phyloP scores from a whole-genome alignment of 768 basidiomycete species.

The Imleria badia region DNA sequence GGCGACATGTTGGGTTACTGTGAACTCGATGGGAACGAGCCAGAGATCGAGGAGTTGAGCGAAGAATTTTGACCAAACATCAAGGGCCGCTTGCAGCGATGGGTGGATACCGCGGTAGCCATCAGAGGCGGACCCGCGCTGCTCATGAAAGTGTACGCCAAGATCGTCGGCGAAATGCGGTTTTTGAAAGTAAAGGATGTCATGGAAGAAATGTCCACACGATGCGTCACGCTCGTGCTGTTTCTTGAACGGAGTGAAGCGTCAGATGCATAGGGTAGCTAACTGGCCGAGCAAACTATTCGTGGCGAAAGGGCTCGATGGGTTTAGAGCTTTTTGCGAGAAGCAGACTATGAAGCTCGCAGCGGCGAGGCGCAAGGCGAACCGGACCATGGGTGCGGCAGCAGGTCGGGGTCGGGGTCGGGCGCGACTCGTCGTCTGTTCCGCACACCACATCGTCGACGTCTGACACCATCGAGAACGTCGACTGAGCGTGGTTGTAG shows the following conservation, averaged over 20 bases:
- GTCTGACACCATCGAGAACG: slow-evolving; percentile 30
- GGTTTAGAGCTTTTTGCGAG: slow-evolving; percentile 49
- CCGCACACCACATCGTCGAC: too few species aligned
- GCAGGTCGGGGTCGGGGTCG: not conserved
- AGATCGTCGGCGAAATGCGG: slow-evolving; percentile 54
- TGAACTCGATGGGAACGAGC: slow-evolving; percentile 51
- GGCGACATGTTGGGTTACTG: slow-evolving; percentile 50
- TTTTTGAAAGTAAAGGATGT: slow-evolving; percentile 52
- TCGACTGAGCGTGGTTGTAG: slow-evolving; percentile 25
- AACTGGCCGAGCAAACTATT: slow-evolving; percentile 56
- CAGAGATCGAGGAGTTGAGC: slow-evolving; percentile 57
- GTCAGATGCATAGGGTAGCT: slow-evolving; percentile 37
- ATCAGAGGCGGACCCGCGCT: slow-evolving; percentile 41
- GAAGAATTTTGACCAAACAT: slow-evolving; percentile 62
- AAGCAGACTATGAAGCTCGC: slow-evolving; percentile 43
- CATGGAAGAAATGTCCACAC: slow-evolving; percentile 52
- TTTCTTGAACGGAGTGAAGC: not conserved
- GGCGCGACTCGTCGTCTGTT: too few species aligned
- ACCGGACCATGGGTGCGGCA: too few species aligned
- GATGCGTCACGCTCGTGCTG: slow-evolving; percentile 47
- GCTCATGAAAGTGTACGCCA: slow-evolving; percentile 43
- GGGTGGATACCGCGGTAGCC: slow-evolving; percentile 42
- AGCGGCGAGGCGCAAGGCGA: slow-evolving; percentile 19
- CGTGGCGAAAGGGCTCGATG: slow-evolving; percentile 51
- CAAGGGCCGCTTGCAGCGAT: slow-evolving; percentile 57